These are phyloP conservation scores for Diaporthe aspalathi DNA, from an alignment of 2,329 filamentous ascomycete species.

Conservation along the genomic window DNA sequence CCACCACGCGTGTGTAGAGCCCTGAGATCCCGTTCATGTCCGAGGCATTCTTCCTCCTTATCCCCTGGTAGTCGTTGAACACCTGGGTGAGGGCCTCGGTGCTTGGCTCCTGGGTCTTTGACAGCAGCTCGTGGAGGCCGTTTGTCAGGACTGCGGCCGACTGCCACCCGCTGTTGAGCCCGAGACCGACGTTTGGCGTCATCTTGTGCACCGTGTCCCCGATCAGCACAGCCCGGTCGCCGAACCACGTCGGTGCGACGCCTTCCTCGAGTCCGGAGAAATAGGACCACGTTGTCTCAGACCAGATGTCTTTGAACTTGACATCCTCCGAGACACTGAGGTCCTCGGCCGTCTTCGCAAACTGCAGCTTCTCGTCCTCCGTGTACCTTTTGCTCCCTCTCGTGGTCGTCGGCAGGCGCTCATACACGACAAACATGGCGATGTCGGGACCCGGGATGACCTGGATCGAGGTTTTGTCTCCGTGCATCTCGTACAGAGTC, in stretches of 20 bases:
- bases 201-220: constrained; percentile 44
- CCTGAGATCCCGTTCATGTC: constrained; percentile 33
- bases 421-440: constrained; percentile 40
- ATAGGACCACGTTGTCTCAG: constrained; percentile 24
- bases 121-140: constrained; percentile 35
- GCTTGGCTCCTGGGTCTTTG: constrained; percentile 25
- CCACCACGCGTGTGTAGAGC: constrained; percentile 39
- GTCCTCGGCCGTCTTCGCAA: constrained; percentile 34
- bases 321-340: constrained; percentile 37
- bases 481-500: constrained; percentile 39
- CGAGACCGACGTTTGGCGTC: constrained; percentile 42
- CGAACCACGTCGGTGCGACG: constrained; percentile 38
- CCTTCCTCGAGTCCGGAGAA: constrained; percentile 42
- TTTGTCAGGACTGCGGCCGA: constrained; percentile 41
- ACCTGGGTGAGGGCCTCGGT: constrained; percentile 35
- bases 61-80: constrained; percentile 40
- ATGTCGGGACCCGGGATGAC: constrained; percentile 30
- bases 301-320: constrained; percentile 40
- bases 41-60: constrained; percentile 37
- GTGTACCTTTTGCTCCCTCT: constrained; percentile 36
- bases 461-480: constrained; percentile 34
- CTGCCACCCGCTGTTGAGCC: constrained; percentile 42
- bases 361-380: constrained; percentile 37
- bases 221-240: constrained; percentile 41
- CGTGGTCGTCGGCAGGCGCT: constrained; percentile 37